Evolutionary conservation across 257 asterid genomes (phyloP), one percentile per base, ranked within the genome.

Genomic region (Fraxinus pennsylvanica): DNA sequence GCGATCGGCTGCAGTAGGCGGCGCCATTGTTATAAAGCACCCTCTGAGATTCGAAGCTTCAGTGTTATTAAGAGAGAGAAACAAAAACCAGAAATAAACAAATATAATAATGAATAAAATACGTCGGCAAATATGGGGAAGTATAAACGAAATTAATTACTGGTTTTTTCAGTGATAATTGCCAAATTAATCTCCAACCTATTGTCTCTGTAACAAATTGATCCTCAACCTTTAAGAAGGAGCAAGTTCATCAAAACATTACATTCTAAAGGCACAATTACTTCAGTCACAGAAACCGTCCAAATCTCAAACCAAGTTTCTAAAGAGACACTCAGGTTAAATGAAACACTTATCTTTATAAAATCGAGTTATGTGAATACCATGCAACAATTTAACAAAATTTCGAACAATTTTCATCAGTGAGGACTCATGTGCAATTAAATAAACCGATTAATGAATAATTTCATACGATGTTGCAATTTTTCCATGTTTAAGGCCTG

Each of bases 11-110:
- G 81, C 45, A 80, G 84, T 73, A 67, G 87, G 89, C 74, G 82
- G 86, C 89, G 72, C 90, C 97, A 88, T 92, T 81, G 88, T 79
- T 70, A 79, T 86, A 43, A 84, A 84, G 88, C 17, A 43, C 81
- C 78, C 87, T 78, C 82, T 82, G 81, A 87, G 90, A 92, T 87
- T 92, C 92, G 91, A 86, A 91, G 90, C 92, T 88, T 84, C 75
- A 74, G 70, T 72, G 84, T 63, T 59, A 81, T 82, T 82, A 66
- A 80, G 90, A 80, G 88, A 86, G 87, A 78, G 82, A 43, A 43
- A 43, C 52, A 43, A 43, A 43, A 43, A 12, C 52, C 52, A 43
- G 52, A 43, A 43, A 43, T 43, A 43, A 43, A 78, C 52, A 71
- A 71, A 59, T 12, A 77, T 19, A 52, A 74, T 43, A 77, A 76